A percentile compares a stretch with the other conserved stretches of the same genome.
Conservation (phyloP, 176 grass and related monocot species). For the Hordeum marinum region DNA sequence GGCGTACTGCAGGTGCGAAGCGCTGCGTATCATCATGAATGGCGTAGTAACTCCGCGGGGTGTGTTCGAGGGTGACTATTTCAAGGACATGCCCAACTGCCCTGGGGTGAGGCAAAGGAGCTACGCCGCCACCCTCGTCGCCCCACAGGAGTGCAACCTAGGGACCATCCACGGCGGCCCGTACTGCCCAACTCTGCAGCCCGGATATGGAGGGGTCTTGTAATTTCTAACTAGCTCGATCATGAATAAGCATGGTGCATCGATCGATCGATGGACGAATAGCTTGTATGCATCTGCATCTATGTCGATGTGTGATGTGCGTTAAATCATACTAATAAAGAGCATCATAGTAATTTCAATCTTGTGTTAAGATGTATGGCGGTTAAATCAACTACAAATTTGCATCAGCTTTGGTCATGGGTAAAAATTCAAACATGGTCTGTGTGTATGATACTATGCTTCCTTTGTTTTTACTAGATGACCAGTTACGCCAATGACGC, state of each 20-base stretch:
- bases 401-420: too few relatives aligned
- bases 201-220: not conserved
- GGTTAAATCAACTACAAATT: too few relatives aligned
- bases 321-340: not conserved
- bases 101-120: not conserved
- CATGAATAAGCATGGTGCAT: not conserved
- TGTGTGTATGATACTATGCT: too few relatives aligned
- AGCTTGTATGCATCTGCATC: not conserved
- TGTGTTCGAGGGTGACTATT: not conserved
- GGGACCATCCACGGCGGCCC: not conserved
- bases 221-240: not conserved
- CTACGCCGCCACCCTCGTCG: not conserved
- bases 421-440: too few relatives aligned
- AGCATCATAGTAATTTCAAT: too few relatives aligned
- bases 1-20: constrained; percentile 1
- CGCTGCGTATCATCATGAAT: constrained; percentile 5
- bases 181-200: not conserved
- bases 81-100: not conserved
- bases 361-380: too few relatives aligned
- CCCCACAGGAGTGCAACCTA: not conserved
- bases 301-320: not conserved
- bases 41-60: not conserved
- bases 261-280: not conserved
- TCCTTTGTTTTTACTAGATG: too few relatives aligned
- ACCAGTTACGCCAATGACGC: too few relatives aligned